These are phyloP conservation scores for Kwoniella botswanensis DNA, from an alignment of 768 basidiomycete genomes.

Conservation along the genomic window DNA sequence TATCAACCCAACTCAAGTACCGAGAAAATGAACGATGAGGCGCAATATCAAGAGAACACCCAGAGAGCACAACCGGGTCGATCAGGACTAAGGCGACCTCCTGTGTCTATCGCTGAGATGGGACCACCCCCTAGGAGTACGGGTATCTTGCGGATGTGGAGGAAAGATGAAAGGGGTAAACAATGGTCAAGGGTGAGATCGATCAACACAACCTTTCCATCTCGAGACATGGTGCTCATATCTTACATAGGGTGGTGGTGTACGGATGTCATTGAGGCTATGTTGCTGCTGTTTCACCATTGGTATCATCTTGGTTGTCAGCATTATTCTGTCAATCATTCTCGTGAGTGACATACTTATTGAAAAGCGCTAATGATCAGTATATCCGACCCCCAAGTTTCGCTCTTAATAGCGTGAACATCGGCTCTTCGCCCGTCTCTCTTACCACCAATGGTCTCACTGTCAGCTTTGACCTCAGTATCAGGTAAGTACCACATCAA, in stretches of 20 bases:
- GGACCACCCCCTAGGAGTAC: conserved; percentile 53
- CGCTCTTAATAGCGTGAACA: conserved; percentile 45
- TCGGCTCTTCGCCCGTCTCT: conserved; percentile 47
- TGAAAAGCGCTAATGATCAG: conserved; percentile 25
- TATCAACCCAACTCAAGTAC: conserved; percentile 29
- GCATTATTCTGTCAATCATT: conserved; percentile 49
- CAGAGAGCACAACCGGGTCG: conserved; percentile 42
- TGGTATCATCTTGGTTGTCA: conserved; percentile 46
- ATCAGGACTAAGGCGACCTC: conserved; percentile 34
- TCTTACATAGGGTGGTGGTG: conserved; percentile 48
- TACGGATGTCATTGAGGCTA: conserved; percentile 42
- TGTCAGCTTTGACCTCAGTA: conserved; percentile 49
- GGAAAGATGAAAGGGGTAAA: conserved; percentile 57
- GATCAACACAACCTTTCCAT: neutral
- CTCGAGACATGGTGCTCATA: conserved; percentile 6
- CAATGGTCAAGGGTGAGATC: conserved; percentile 53
- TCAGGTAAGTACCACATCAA: conserved; percentile 36
- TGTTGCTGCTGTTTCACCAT: conserved; percentile 53
- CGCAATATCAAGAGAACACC: conserved; percentile 28
- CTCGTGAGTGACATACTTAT: conserved; percentile 40
- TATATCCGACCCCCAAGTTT: conserved; percentile 56
- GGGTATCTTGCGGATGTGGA: conserved; percentile 57
- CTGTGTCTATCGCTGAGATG: conserved; percentile 41
- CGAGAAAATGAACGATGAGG: conserved; percentile 38
- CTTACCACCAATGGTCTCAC: conserved; percentile 43